Conservation (phyloP, 2,329 filamentous ascomycete genomes). For the Botrytis fabae region DNA sequence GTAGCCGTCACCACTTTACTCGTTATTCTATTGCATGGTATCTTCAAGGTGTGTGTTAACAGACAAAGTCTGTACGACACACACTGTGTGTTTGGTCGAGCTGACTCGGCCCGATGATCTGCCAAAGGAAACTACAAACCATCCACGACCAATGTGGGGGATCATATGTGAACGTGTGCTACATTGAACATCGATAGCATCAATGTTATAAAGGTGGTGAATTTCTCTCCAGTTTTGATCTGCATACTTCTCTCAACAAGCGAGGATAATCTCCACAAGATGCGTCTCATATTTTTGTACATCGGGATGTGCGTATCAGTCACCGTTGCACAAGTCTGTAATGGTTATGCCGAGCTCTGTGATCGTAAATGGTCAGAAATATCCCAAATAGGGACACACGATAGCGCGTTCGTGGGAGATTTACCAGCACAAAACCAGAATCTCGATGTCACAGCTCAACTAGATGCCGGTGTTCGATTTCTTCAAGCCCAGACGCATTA, state of each 20-base stretch:
- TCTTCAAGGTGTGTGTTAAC: neutral
- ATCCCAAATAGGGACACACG: conserved; percentile 71
- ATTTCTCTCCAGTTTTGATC: neutral
- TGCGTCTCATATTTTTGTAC: conserved; percentile 14
- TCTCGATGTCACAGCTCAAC: conserved; percentile 57
- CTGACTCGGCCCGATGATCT: conserved; percentile 16
- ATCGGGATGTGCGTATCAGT: conserved; percentile 2
- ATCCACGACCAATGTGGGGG: neutral
- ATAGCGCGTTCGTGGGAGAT: conserved; percentile 48
- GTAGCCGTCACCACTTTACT: neutral
- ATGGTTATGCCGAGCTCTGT: conserved; percentile 77
- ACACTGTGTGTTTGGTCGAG: neutral
- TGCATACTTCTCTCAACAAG: neutral
- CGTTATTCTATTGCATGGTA: neutral
- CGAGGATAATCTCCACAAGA: neutral
- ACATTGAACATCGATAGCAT: neutral
- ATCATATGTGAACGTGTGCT: conserved; percentile 6
- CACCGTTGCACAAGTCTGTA: conserved; percentile 41
- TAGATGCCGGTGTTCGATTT: conserved; percentile 64
- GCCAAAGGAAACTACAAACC: conserved; percentile 1
- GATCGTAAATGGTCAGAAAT: conserved; percentile 70
- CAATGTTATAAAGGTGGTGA: conserved; percentile 3
- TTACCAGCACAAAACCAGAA: conserved; percentile 54
- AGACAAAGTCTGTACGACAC: neutral
- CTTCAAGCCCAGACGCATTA: conserved; percentile 56